Conservation (phyloP, 805 yeast genomes). For the Candida pseudoglaebosa region DNA sequence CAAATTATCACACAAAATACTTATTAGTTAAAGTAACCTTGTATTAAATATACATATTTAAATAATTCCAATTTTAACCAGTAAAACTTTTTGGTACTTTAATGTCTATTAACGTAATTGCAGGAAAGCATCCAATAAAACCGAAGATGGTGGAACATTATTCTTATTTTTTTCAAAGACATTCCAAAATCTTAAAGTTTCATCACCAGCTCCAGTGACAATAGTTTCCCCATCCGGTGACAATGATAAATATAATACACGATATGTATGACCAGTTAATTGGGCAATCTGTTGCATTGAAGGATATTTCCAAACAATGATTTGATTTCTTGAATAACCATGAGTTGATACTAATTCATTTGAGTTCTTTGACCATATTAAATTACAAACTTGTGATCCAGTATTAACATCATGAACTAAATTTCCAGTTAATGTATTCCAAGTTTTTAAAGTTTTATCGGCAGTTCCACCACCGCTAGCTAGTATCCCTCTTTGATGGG, state of each 20-base stretch:
- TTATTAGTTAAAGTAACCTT: neutral
- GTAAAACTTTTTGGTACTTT: conserved; percentile 1
- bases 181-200: conserved; percentile 93
- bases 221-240: conserved; percentile 96
- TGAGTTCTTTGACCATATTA: conserved; percentile 88
- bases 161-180: conserved; percentile 75
- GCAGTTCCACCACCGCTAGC: conserved; percentile 98
- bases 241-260: conserved; percentile 84
- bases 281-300: conserved; percentile 91
- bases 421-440: conserved; percentile 84
- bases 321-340: conserved; percentile 87
- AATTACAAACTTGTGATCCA: conserved; percentile 93
- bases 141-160: conserved; percentile 57
- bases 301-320: conserved; percentile 92
- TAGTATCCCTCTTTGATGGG: conserved; percentile 88
- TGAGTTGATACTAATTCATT: conserved; percentile 93
- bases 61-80: neutral
- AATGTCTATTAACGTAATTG: conserved; percentile 51
- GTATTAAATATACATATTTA: neutral
- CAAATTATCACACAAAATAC: too few species aligned
- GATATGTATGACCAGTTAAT: conserved; percentile 87
- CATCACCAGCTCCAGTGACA: conserved; percentile 98
- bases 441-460: conserved; percentile 81
- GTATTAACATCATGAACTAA: conserved; percentile 81
- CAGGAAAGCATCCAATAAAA: conserved; percentile 68